Conservation (phyloP, 805 yeast species). For the Suhomyces prunicola region DNA sequence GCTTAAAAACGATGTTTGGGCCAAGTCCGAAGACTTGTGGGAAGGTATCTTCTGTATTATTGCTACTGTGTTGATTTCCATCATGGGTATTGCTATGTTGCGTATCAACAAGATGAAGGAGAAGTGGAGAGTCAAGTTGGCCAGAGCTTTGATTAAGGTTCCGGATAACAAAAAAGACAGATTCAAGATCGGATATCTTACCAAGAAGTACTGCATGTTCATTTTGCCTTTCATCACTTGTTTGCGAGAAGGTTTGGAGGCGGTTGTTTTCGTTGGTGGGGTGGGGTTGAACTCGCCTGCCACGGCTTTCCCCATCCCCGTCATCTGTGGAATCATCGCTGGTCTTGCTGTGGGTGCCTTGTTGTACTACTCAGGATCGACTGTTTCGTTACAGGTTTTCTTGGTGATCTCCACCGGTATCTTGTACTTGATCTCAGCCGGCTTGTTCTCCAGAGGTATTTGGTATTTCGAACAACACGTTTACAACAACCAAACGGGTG, state of each 20-base stretch:
- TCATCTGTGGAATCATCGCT: slow-evolving; percentile 19
- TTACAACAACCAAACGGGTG: slow-evolving; percentile 18
- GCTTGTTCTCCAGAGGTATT: slow-evolving; percentile 23
- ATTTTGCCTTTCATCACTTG: slow-evolving; percentile 86
- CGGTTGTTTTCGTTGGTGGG: slow-evolving; percentile 94
- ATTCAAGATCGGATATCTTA: slow-evolving; percentile 48
- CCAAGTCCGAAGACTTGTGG: slow-evolving; percentile 23
- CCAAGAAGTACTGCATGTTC: slow-evolving; percentile 83
- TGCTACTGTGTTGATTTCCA: slow-evolving; percentile 22
- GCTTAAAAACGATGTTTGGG: slow-evolving; percentile 20
- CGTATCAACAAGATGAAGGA: slow-evolving; percentile 28
- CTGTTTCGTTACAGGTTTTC: slow-evolving; percentile 20
- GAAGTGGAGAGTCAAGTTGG: slow-evolving; percentile 29
- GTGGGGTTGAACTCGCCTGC: slow-evolving; percentile 61
- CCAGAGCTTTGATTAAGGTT: slow-evolving; percentile 17
- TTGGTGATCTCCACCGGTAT: slow-evolving; percentile 24
- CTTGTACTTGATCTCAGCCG: slow-evolving; percentile 24
- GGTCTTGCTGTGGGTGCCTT: slow-evolving; percentile 19
- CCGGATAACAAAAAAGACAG: slow-evolving; percentile 14
- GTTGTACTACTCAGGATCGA: slow-evolving; percentile 23
- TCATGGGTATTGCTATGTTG: slow-evolving; percentile 29
- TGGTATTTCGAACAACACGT: slow-evolving; percentile 20
- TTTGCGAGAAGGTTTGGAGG: slow-evolving; percentile 95
- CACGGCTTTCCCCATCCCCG: slow-evolving; percentile 23
- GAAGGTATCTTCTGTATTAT: slow-evolving; percentile 25